Base-by-base conservation (phyloP, 257 asterid genomes). In the Solanum medicagineum region DNA sequence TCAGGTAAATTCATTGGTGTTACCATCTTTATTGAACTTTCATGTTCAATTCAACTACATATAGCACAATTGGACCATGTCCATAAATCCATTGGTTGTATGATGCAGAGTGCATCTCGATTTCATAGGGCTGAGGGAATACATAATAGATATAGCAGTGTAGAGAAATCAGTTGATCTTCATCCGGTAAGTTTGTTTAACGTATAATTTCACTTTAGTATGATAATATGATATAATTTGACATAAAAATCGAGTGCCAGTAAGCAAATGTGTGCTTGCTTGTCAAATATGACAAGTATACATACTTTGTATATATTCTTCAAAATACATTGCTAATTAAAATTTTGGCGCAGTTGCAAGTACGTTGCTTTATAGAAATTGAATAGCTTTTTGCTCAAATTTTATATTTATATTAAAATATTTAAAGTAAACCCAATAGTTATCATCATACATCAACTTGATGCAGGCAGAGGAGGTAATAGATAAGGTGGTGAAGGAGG, bases 391-490 rank as follows among this genome's bases (percentile, higher is more conserved):
- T 29, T 65, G n/a, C 45, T 24, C 70, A 63, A 60, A n/a, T 2
- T n/a, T 17, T 60, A 22, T 60, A 0, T 10, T n/a, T n/a, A 0
- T 26, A 24, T 12, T 24, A 24, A 63, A 63, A 47, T 60, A 5
- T 60, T 60, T 10, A 1, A 60, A 0, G 8, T 1, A 0, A 10
- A 49, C 11, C 14, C 3, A 29, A 29, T 29, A 9, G 14, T 9
- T 9, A 10, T 49, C 10, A 49, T 49, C 7, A 1, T 10, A 49
- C 10, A 49, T 49, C 54, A 49, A 49, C 4, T 49, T 49, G 54
- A 9, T 84, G 88, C 90, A 91, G 93, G 91, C 92, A 44, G 93
- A 91, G 70, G 93, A 91, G 66, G 86, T 87, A 29, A 87, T 91
- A n/a, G 93, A 91, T 86, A 88, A 59, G 54, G 91, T 89, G 14